These are phyloP conservation scores for Penicillium herquei DNA, from an alignment of 495 filamentous ascomycete genomes.

Conservation along the genomic window DNA sequence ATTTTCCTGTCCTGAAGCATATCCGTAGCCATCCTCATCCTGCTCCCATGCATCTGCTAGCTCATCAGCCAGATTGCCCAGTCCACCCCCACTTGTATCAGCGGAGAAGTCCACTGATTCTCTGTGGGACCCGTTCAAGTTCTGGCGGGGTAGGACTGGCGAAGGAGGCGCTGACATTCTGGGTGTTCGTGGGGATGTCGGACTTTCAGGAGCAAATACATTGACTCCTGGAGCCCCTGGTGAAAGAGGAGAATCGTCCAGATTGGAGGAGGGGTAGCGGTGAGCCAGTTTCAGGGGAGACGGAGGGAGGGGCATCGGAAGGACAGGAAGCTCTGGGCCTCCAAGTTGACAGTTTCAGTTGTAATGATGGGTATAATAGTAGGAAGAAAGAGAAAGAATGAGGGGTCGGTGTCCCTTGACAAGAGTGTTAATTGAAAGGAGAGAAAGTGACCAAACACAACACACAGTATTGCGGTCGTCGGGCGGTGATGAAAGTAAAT, in stretches of 20 bases:
- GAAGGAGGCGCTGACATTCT: conserved; percentile 60
- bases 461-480: conserved; percentile 8
- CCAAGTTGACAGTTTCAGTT: not conserved
- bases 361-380: not conserved
- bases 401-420: not conserved
- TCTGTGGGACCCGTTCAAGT: conserved; percentile 49
- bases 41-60: conserved; percentile 58
- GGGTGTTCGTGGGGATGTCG: conserved; percentile 33
- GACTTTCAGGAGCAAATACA: conserved; percentile 40
- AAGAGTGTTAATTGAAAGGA: too few species aligned
- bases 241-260: conserved; percentile 56
- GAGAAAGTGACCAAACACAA: conserved; percentile 6
- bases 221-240: conserved; percentile 35
- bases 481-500: conserved; percentile 1
- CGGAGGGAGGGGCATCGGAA: conserved; percentile 40
- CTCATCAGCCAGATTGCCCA: conserved; percentile 85
- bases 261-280: conserved; percentile 57
- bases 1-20: conserved; percentile 43
- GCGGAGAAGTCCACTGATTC: conserved; percentile 44
- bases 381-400: not conserved
- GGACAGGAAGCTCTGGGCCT: conserved; percentile 9
- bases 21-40: conserved; percentile 53
- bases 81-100: conserved; percentile 51
- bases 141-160: conserved; percentile 56
- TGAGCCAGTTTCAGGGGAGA: conserved; percentile 63